A percentile compares a stretch with the other conserved stretches of the same genome.
phyloP scores from a whole-genome alignment of 768 basidiomycete genomes.

The Fomitopsis serialis region DNA sequence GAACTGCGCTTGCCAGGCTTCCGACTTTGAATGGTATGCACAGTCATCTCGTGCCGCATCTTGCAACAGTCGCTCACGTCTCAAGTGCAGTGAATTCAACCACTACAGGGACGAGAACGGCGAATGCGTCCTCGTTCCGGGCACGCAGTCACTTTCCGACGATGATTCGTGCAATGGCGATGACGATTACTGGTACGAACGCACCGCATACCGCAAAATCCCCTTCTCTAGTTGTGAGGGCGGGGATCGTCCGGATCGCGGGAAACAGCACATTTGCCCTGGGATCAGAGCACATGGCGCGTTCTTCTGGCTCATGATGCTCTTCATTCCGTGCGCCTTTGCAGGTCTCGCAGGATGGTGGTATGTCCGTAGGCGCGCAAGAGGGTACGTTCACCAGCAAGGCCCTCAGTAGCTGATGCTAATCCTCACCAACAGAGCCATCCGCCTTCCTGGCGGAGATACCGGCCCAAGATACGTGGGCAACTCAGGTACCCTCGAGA shows the following conservation, averaged over 20 bases:
- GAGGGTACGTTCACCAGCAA: conserved; percentile 56
- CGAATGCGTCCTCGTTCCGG: conserved; percentile 73
- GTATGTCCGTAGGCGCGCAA: conserved; percentile 65
- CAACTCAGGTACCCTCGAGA: conserved; percentile 53
- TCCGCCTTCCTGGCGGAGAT: conserved; percentile 66
- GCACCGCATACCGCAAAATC: conserved; percentile 87
- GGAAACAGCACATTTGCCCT: conserved; percentile 71
- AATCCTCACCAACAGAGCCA: conserved; percentile 43
- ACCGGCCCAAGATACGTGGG: conserved; percentile 29
- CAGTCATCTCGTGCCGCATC: not conserved
- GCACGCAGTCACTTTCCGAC: conserved; percentile 52
- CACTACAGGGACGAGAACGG: conserved; percentile 61
- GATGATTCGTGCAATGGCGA: conserved; percentile 60
- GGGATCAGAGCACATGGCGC: conserved; percentile 68
- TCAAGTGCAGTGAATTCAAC: conserved; percentile 82
- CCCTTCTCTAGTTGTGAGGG: conserved; percentile 85
- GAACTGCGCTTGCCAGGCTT: conserved; percentile 66
- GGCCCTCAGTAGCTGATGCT: not conserved
- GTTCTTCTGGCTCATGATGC: conserved; percentile 80
- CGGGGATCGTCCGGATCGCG: conserved; percentile 75
- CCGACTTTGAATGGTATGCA: conserved; percentile 92
- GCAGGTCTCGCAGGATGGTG: conserved; percentile 75
- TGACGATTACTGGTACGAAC: conserved; percentile 88
- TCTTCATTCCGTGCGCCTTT: conserved; percentile 72
- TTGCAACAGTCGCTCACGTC: not conserved